Evolutionary conservation across 495 filamentous ascomycete species (phyloP).

Genomic region (Clavariopsis aquatica): DNA sequence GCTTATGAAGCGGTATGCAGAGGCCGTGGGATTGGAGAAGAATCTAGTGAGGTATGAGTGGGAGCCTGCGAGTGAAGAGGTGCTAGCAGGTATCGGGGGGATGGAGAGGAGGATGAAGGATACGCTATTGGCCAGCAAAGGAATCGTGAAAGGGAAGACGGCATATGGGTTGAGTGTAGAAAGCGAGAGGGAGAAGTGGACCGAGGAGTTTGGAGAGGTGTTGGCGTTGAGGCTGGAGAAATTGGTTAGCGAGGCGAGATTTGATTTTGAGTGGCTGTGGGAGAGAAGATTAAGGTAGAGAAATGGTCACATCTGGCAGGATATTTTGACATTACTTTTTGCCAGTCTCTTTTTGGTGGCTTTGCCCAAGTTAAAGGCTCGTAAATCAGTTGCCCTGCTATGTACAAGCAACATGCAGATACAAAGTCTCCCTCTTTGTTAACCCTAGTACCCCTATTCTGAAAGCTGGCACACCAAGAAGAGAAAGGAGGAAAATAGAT

Average conservation of each 20-base stretch:
- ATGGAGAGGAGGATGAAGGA: constrained; percentile 40
- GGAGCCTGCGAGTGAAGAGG: constrained; percentile 38
- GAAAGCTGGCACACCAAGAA: too few relatives aligned
- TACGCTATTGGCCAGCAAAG: constrained; percentile 44
- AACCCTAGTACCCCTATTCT: too few relatives aligned
- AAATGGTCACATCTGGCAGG: too few relatives aligned
- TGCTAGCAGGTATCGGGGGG: not conserved
- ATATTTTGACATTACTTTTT: too few relatives aligned
- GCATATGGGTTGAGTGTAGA: constrained; percentile 44
- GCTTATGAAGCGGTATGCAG: constrained; percentile 43
- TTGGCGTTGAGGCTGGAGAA: constrained; percentile 43
- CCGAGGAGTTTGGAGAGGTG: constrained; percentile 51
- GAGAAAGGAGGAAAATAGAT: too few relatives aligned
- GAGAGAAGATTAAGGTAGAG: constrained; percentile 37
- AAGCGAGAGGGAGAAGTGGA: constrained; percentile 51
- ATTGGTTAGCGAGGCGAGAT: constrained; percentile 48
- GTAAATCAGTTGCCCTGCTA: too few relatives aligned
- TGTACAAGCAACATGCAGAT: too few relatives aligned
- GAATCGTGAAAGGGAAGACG: constrained; percentile 47
- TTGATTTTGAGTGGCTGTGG: constrained; percentile 53
- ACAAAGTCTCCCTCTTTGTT: too few relatives aligned
- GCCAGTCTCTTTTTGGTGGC: too few relatives aligned
- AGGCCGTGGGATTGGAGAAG: constrained; percentile 46
- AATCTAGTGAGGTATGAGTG: constrained; percentile 47
- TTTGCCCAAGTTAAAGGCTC: too few relatives aligned